Base-by-base conservation (phyloP, 225 moss, liverwort and hornwort species). In the Straminergon stramineum region DNA sequence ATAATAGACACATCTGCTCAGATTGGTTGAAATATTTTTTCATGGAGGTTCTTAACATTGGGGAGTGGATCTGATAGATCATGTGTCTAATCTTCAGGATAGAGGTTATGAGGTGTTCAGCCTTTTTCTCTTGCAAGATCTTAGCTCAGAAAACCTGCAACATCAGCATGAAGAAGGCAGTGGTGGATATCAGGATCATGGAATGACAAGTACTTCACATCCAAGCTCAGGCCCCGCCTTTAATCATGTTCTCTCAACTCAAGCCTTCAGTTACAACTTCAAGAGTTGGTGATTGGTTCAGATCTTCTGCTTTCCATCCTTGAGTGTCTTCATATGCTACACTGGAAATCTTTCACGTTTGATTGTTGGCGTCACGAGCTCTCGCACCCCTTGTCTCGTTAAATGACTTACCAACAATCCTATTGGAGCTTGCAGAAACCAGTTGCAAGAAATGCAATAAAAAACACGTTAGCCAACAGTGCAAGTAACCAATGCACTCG, bases 151-250 rank as follows among this genome's bases (percentile, higher is more conserved):
- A 89, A 97, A 95, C 80, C 92, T 94, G 94, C 97, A 96, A 89
- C 86, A 94, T 85, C 94, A 97, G 84, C 93, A 96, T 79, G 95
- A 95, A 84, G 90, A 91, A 65, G 64, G 81, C 76, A 81, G 62
- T 82, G 88, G 69, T 83, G 39, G 82, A 28, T 90, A 90, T 74
- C 85, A 90, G 78, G 94, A 95, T 73, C 89, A 89, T 83, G 94
- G 95, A 70, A 92, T 96, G 92, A 94, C 95, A 79, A 97, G 95
- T 62, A 93, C 95, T 86, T 90, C 95, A 81, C 97, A 97, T 92
- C 96, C 94, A 78, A 99, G 96, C 87, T 94, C 96, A 91, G 96
- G 95, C 83, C 96, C 95, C 75, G 95, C 97, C 81, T 90, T 97
- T 87, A 20, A 96, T 96, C 58, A 94, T 96, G 61, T 81, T 99